Conservation (phyloP, 2,329 filamentous ascomycete species). For the Colletotrichum cuscutae region DNA sequence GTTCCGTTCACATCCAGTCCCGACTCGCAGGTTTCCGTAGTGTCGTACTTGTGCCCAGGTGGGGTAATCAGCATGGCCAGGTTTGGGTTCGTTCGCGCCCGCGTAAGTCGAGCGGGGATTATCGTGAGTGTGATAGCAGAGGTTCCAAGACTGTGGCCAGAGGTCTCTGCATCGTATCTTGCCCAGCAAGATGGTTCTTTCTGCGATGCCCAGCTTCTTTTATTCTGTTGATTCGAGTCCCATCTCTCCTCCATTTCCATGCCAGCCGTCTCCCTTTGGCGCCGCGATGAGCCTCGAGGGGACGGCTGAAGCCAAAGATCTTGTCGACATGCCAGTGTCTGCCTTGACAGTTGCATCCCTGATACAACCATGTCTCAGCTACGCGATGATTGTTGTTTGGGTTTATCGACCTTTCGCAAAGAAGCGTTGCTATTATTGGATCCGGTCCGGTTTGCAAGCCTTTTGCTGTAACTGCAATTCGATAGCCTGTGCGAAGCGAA, state of each 20-base stretch:
- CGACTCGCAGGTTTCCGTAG: slow-evolving; percentile 31
- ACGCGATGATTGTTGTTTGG: slow-evolving; percentile 45
- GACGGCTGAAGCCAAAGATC: slow-evolving; percentile 42
- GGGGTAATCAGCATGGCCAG: slow-evolving; percentile 35
- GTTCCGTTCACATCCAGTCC: slow-evolving; percentile 25
- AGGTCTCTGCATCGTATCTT: slow-evolving; percentile 40
- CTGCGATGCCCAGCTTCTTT: slow-evolving; percentile 43
- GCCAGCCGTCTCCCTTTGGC: slow-evolving; percentile 23
- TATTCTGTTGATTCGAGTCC: slow-evolving; percentile 39
- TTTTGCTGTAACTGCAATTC: slow-evolving; percentile 34
- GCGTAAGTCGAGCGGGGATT: neutral
- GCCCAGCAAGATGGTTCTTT: slow-evolving; percentile 44
- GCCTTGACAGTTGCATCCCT: slow-evolving; percentile 49
- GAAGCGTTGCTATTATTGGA: slow-evolving; percentile 38
- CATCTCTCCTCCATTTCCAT: slow-evolving; percentile 43
- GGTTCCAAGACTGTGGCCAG: slow-evolving; percentile 22
- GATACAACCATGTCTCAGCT: slow-evolving; percentile 49
- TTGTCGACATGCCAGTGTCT: slow-evolving; percentile 59
- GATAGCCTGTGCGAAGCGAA: slow-evolving; percentile 36
- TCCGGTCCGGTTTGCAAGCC: slow-evolving; percentile 42
- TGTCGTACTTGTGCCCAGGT: slow-evolving; percentile 26
- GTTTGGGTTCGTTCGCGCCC: slow-evolving; percentile 24
- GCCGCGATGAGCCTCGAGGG: slow-evolving; percentile 8
- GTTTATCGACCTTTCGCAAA: slow-evolving; percentile 42
- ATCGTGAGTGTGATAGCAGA: slow-evolving; percentile 17